Conservation (phyloP, 164 flowering plant species). For the Chloranthus sessilifolius region DNA sequence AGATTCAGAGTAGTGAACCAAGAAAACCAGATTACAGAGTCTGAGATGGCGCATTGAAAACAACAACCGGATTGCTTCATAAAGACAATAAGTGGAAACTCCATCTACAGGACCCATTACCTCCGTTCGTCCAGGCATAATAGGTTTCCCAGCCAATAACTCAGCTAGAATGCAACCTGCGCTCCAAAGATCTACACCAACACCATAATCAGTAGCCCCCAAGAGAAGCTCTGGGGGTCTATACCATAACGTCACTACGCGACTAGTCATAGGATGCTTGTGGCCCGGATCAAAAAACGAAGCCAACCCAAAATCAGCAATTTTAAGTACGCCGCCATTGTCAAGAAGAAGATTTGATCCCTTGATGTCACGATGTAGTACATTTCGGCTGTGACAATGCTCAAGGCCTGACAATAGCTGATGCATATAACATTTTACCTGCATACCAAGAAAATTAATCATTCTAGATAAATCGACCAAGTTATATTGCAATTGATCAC, state of each 20-base stretch:
- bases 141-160: conserved; percentile 74
- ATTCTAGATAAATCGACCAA: background rate
- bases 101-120: too few relatives aligned
- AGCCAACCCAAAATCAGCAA: conserved; percentile 60
- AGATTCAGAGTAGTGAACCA: too few relatives aligned
- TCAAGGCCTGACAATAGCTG: conserved; percentile 37
- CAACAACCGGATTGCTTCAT: too few relatives aligned
- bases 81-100: too few relatives aligned
- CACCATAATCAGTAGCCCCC: conserved; percentile 78
- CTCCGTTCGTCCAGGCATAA: conserved; percentile 89
- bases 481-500: background rate
- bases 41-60: too few relatives aligned
- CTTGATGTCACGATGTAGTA: conserved; percentile 72
- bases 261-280: conserved; percentile 75
- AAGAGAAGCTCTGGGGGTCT: conserved; percentile 58
- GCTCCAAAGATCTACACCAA: conserved; percentile 88
- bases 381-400: conserved; percentile 33
- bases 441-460: background rate
- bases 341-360: conserved; percentile 83
- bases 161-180: conserved; percentile 85
- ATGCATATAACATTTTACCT: conserved; percentile 41
- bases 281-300: conserved; percentile 32
- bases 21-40: too few relatives aligned
- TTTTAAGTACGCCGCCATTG: conserved; percentile 61
- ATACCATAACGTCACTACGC: conserved; percentile 41